Evolutionary conservation across 768 basidiomycete species (phyloP).

Genomic region (Neoboletus subvelutipes): DNA sequence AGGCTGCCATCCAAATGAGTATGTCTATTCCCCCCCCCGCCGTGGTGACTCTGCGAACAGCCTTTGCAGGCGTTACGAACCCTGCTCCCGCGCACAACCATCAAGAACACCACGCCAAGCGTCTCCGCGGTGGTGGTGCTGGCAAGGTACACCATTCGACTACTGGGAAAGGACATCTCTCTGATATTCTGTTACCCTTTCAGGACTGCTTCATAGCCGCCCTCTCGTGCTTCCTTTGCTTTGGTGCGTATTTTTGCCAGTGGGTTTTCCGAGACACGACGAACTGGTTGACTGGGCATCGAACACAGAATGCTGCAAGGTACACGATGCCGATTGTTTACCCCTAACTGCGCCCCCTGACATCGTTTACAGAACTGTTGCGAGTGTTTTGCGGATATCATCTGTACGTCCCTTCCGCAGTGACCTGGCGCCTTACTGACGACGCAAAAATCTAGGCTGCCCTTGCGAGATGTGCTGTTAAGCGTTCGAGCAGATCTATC

Average conservation of each 20-base stretch:
- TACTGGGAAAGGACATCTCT: not conserved
- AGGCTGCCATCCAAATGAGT: slow-evolving; percentile 65
- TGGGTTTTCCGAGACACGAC: not conserved
- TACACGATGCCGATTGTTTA: slow-evolving; percentile 19
- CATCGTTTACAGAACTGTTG: slow-evolving; percentile 53
- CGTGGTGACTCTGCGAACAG: not conserved
- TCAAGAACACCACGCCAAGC: slow-evolving; percentile 45
- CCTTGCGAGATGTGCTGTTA: slow-evolving; percentile 79
- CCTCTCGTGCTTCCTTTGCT: slow-evolving; percentile 70
- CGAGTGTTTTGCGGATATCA: slow-evolving; percentile 66
- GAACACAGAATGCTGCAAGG: slow-evolving; percentile 66
- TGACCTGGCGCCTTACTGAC: not conserved
- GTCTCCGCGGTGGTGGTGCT: slow-evolving; percentile 71
- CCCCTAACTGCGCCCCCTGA: not conserved
- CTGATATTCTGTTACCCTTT: not conserved
- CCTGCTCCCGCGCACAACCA: slow-evolving; percentile 43
- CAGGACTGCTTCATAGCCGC: slow-evolving; percentile 69
- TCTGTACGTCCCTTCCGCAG: slow-evolving; percentile 49
- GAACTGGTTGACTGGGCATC: not conserved
- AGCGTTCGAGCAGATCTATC: slow-evolving; percentile 1
- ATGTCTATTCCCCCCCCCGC: slow-evolving; percentile 24
- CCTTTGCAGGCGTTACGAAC: slow-evolving; percentile 44
- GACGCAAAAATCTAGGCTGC: slow-evolving; percentile 48
- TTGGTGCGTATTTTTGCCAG: slow-evolving; percentile 44
- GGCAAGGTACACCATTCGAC: slow-evolving; percentile 46